Evolutionary conservation across 352 stramenopile species (phyloP).

Genomic region (Globisporangium uncinulatum): DNA sequence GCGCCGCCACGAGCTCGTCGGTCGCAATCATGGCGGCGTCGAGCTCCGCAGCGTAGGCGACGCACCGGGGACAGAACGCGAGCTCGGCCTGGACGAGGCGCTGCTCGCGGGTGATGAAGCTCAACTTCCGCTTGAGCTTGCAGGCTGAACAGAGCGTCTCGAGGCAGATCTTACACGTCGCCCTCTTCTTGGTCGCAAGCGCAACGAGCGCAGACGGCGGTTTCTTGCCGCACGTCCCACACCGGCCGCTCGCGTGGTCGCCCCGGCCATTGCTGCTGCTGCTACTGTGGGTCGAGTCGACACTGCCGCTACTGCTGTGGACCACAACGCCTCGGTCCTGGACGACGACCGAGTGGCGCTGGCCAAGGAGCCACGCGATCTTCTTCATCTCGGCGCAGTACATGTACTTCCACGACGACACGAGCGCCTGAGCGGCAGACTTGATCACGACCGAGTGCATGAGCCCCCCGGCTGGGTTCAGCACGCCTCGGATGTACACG

Average conservation of each 20-base stretch:
- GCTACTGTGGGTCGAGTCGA: too few relatives aligned
- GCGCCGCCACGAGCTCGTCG: constrained; percentile 24
- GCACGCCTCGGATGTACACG: constrained; percentile 29
- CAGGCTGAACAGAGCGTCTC: constrained; percentile 29
- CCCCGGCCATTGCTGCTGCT: too few relatives aligned
- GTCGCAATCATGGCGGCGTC: constrained; percentile 22
- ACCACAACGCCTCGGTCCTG: neutral
- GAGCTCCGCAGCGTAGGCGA: constrained; percentile 24
- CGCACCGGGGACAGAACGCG: constrained; percentile 31
- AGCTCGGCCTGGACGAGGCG: constrained; percentile 28
- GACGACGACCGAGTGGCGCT: neutral
- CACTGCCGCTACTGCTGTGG: too few relatives aligned
- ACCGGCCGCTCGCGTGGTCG: neutral
- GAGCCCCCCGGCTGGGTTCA: constrained; percentile 38
- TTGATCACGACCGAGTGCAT: constrained; percentile 41
- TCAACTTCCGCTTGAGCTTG: constrained; percentile 24
- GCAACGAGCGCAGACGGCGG: constrained; percentile 16
- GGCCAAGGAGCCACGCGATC: constrained; percentile 19
- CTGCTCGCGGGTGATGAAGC: constrained; percentile 31
- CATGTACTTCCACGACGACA: constrained; percentile 38
- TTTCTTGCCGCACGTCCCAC: constrained; percentile 26
- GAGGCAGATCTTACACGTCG: constrained; percentile 33
- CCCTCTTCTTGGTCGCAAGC: constrained; percentile 14
- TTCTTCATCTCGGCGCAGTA: constrained; percentile 50
- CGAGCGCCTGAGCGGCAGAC: constrained; percentile 32